Evolutionary conservation across 2,329 filamentous ascomycete genomes (phyloP).

Genomic region (Pseudogymnoascus verrucosus): DNA sequence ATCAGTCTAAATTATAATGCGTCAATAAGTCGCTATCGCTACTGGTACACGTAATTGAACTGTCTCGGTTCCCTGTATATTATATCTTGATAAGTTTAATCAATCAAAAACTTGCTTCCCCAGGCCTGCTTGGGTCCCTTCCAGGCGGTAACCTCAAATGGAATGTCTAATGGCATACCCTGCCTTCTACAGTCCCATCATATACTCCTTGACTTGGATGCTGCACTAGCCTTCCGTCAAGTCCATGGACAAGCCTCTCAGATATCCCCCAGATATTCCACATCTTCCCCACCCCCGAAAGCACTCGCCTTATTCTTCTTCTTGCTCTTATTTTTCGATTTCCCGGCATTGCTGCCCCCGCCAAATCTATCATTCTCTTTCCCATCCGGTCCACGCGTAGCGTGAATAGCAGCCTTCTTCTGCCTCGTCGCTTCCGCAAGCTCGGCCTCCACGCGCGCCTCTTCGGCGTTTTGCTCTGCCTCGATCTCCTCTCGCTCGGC

Average conservation of each 20-base stretch:
- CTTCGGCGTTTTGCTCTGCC: constrained; percentile 38
- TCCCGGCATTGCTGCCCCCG: constrained; percentile 12
- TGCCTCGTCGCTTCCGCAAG: constrained; percentile 17
- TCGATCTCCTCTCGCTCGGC: constrained; percentile 40
- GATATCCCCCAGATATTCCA: constrained; percentile 3
- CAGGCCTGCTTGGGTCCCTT: background rate
- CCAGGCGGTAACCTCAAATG: background rate
- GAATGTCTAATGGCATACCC: background rate
- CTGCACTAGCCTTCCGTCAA: constrained; percentile 15
- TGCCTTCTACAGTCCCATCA: background rate
- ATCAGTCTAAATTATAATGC: background rate
- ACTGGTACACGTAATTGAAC: background rate
- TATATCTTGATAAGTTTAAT: background rate
- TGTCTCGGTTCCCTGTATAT: background rate
- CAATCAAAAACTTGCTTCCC: background rate
- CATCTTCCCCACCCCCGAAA: constrained; percentile 11
- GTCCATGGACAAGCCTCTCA: background rate
- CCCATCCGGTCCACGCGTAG: background rate
- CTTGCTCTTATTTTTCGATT: constrained; percentile 12
- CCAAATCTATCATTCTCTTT: constrained; percentile 4
- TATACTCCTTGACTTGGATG: constrained; percentile 1
- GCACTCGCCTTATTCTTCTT: constrained; percentile 18
- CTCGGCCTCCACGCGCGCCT: constrained; percentile 39
- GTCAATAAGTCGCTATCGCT: background rate
- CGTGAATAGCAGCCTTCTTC: constrained; percentile 24